Evolutionary conservation across 345 rosid genomes (phyloP).

Genomic region (Euclidium syriacum): DNA sequence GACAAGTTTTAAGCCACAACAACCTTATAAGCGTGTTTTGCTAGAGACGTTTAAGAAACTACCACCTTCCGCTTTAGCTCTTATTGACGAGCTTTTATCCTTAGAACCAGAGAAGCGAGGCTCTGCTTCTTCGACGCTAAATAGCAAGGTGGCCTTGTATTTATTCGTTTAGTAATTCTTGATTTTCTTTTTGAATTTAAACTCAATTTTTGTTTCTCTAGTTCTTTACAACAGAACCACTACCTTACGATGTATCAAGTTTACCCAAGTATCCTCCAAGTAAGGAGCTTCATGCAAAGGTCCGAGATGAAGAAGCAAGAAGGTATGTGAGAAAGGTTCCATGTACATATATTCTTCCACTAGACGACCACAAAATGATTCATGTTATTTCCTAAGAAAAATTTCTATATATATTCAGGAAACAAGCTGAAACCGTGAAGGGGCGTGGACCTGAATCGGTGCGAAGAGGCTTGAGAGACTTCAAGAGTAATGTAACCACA

Average conservation of each 20-base stretch:
- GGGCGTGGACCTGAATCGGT: conserved; percentile 64
- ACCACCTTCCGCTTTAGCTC: conserved; percentile 65
- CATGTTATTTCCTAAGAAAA: background rate
- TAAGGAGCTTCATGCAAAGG: conserved; percentile 70
- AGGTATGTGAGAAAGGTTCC: conserved; percentile 25
- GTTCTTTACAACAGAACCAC: conserved; percentile 65
- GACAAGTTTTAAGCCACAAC: conserved; percentile 83
- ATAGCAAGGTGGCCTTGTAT: conserved; percentile 44
- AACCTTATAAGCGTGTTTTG: conserved; percentile 81
- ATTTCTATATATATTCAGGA: conserved; percentile 37
- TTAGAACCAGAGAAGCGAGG: conserved; percentile 68
- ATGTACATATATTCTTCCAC: background rate
- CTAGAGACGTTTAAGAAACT: conserved; percentile 81
- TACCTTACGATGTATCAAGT: conserved; percentile 55
- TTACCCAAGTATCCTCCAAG: conserved; percentile 76
- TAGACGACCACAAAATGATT: background rate
- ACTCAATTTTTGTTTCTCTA: conserved; percentile 19
- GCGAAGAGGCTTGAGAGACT: conserved; percentile 53
- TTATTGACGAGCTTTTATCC: conserved; percentile 80
- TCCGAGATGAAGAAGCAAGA: conserved; percentile 56
- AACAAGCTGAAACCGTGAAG: conserved; percentile 51
- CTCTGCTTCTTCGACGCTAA: conserved; percentile 48
- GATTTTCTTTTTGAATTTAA: background rate
- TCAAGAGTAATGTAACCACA: conserved; percentile 35
- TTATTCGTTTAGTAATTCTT: conserved; percentile 2